Percentiles rank a stretch among this genome's conserved stretches.
phyloP scores from a whole-genome alignment of 139 green algal species.

The Zygnema circumcarinatum region DNA sequence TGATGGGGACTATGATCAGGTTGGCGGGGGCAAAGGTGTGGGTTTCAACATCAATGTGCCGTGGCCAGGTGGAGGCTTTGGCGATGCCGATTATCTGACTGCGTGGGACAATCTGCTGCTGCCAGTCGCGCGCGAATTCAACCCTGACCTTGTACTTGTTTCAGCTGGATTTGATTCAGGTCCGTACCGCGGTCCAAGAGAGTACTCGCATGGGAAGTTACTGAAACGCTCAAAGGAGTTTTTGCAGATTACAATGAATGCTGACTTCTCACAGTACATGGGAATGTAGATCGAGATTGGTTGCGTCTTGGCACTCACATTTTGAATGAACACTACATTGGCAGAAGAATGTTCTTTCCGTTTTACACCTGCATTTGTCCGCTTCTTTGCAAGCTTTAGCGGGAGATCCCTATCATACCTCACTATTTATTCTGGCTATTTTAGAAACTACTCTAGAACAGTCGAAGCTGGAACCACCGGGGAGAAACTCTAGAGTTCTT shows the following conservation, averaged over 20 bases:
- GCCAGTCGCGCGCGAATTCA: conserved; percentile 73
- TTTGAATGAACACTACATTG: too few species aligned
- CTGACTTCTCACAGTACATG: background rate
- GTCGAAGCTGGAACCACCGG: too few species aligned
- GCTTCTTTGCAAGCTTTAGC: too few species aligned
- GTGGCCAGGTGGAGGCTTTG: conserved; percentile 30
- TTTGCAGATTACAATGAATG: background rate
- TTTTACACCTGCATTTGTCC: too few species aligned
- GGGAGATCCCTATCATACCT: too few species aligned
- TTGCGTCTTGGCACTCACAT: too few species aligned
- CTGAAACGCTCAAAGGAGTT: background rate
- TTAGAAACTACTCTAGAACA: too few species aligned
- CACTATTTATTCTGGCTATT: too few species aligned
- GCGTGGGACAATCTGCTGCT: conserved; percentile 72
- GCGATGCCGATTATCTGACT: conserved; percentile 59
- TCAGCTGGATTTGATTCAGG: conserved; percentile 69
- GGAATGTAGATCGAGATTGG: too few species aligned
- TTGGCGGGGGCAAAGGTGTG: conserved; percentile 28
- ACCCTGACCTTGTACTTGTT: conserved; percentile 82
- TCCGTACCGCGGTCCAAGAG: background rate
- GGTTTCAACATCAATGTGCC: conserved; percentile 65
- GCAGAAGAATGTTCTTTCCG: too few species aligned
- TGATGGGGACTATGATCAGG: conserved; percentile 43
- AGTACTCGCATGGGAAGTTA: background rate
- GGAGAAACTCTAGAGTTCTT: too few species aligned